Conservation (phyloP, 2,329 filamentous ascomycete species). For the Nigrospora osmanthi region DNA sequence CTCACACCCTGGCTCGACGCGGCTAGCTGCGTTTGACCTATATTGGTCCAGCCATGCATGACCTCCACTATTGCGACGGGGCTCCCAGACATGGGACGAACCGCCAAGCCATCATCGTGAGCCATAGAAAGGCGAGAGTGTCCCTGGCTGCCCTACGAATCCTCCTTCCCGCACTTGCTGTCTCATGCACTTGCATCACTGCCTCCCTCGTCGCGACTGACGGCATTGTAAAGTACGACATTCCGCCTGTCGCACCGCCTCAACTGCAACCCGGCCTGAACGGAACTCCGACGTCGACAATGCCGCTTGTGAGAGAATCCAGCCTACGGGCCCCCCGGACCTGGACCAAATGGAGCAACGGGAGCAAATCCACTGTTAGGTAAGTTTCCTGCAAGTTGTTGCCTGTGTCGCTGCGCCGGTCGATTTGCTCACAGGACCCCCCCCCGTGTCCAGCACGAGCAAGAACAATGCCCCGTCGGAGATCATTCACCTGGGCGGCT, state of each 20-base stretch:
- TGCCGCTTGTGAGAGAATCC: conserved; percentile 4
- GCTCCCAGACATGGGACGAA: not conserved
- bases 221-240: not conserved
- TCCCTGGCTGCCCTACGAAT: not conserved
- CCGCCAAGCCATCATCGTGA: not conserved
- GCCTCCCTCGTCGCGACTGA: not conserved
- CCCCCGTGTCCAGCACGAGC: not conserved
- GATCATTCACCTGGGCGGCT: conserved; percentile 6
- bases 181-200: not conserved
- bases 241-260: not conserved
- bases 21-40: no score
- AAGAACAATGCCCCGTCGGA: conserved; percentile 1
- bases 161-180: not conserved
- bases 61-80: no score
- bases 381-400: not conserved
- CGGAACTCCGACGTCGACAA: not conserved
- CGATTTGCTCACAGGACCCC: not conserved
- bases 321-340: conserved; percentile 3
- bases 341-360: conserved; percentile 5
- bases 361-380: not conserved
- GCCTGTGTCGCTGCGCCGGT: not conserved
- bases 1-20: no score
- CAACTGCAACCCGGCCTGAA: not conserved
- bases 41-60: no score
- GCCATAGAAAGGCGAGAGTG: not conserved